Percentiles rank a stretch among this genome's conserved stretches.
These are phyloP conservation scores for Beauveria brongniartii DNA, from an alignment of 2,329 filamentous ascomycete species.

Conservation along the genomic window DNA sequence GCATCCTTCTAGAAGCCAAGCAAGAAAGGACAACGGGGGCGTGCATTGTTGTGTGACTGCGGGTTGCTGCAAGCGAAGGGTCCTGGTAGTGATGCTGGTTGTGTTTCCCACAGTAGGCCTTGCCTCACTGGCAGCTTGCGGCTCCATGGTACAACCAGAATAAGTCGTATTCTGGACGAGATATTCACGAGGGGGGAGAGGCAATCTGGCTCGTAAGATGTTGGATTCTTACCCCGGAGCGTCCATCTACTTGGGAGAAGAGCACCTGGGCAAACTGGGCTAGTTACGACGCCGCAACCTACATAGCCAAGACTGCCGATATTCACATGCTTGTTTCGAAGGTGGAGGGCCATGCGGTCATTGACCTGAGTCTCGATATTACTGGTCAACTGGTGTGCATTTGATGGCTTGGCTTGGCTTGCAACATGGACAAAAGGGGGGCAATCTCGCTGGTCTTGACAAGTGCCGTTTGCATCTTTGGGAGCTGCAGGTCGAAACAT, in stretches of 20 bases:
- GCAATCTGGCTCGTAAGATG: background rate
- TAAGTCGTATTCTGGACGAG: background rate
- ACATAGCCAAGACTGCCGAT: no score
- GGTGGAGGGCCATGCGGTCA: background rate
- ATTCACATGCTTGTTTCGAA: background rate
- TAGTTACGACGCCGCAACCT: slow-evolving; percentile 1
- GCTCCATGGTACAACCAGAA: no score
- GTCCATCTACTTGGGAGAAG: background rate
- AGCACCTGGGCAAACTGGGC: background rate
- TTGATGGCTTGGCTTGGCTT: background rate
- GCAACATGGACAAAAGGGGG: background rate
- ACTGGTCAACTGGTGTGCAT: background rate
- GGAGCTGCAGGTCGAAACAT: slow-evolving; percentile 1
- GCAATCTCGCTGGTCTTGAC: background rate
- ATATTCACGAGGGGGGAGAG: background rate
- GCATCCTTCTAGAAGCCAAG: slow-evolving; percentile 1
- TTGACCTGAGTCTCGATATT: background rate
- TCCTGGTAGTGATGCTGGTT: background rate
- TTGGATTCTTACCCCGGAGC: background rate
- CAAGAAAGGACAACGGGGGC: background rate
- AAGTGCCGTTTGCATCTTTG: background rate
- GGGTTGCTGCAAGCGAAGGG: background rate
- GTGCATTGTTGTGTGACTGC: background rate
- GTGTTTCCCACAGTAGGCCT: background rate
- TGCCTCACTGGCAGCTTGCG: background rate